A percentile compares a stretch with the other conserved stretches of the same genome.
Evolutionary conservation across 495 filamentous ascomycete species (phyloP).

Genomic region (Bombardia bombarda): DNA sequence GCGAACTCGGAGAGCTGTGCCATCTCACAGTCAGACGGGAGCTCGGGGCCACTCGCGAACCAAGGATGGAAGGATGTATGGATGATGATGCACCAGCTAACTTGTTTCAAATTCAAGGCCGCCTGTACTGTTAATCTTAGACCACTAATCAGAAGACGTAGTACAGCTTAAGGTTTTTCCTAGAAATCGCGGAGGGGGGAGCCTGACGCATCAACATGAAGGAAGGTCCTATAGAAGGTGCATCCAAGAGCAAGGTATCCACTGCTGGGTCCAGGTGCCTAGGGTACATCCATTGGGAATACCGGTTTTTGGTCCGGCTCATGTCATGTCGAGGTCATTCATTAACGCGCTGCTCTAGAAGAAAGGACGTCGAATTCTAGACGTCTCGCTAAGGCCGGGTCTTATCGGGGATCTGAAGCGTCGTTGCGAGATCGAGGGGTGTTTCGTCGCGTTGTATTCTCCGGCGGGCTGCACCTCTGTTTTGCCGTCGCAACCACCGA

Average conservation of each 20-base stretch:
- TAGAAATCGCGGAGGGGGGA: background rate
- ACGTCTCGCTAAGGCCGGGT: too few species aligned
- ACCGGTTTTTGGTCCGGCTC: constrained; percentile 4
- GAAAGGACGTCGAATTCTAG: too few species aligned
- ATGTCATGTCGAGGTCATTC: too few species aligned
- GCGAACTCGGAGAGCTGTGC: too few species aligned
- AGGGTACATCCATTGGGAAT: too few species aligned
- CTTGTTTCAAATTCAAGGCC: constrained; percentile 8
- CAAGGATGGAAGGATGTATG: background rate
- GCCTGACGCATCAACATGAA: too few species aligned
- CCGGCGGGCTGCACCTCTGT: background rate
- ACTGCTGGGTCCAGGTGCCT: too few species aligned
- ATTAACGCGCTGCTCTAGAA: too few species aligned
- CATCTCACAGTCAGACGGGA: too few species aligned
- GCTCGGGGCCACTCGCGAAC: background rate
- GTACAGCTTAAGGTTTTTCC: background rate
- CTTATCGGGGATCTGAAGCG: constrained; percentile 7
- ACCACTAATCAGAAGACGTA: background rate
- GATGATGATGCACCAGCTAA: background rate
- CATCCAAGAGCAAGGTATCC: too few species aligned
- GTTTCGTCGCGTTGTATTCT: constrained; percentile 3
- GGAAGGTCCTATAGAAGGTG: too few species aligned
- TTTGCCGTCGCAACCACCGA: too few species aligned
- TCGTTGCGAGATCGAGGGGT: constrained; percentile 9
- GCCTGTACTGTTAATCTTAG: constrained; percentile 6